Percentiles rank a stretch among this genome's conserved stretches.
phyloP scores from a whole-genome alignment of 202 grass and related monocot genomes.

The Hordeum pubiflorum region DNA sequence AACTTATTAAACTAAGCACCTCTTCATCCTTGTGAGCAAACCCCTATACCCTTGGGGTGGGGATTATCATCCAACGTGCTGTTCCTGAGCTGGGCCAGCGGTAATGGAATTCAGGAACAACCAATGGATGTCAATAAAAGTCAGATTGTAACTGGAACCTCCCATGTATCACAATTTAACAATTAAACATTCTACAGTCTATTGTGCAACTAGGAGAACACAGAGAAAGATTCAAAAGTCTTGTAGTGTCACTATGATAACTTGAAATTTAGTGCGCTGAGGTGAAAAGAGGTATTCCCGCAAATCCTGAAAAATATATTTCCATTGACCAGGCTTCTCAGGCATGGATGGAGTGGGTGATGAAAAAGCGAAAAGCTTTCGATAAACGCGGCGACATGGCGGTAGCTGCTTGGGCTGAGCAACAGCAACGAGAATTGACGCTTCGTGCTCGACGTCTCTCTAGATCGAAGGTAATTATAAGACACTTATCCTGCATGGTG shows the following conservation, averaged over 20 bases:
- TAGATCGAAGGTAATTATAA: constrained; percentile 65
- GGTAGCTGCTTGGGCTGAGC: constrained; percentile 87
- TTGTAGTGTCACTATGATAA: neutral
- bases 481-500: neutral
- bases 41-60: neutral
- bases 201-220: neutral
- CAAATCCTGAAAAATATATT: constrained; percentile 15
- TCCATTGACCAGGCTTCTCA: constrained; percentile 60
- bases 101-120: neutral
- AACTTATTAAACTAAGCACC: neutral
- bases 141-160: neutral
- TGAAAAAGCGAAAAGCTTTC: constrained; percentile 90
- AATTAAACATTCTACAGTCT: neutral
- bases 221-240: neutral
- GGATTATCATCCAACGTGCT: neutral
- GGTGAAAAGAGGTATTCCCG: neutral
- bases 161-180: neutral
- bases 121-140: neutral
- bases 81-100: neutral
- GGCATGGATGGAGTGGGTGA: constrained; percentile 88
- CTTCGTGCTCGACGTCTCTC: constrained; percentile 60
- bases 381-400: constrained; percentile 90
- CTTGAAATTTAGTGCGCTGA: neutral
- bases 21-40: neutral
- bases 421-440: constrained; percentile 79